These are phyloP conservation scores for Tylopilus sp. DNA, from an alignment of 768 basidiomycete genomes.

Conservation along the genomic window DNA sequence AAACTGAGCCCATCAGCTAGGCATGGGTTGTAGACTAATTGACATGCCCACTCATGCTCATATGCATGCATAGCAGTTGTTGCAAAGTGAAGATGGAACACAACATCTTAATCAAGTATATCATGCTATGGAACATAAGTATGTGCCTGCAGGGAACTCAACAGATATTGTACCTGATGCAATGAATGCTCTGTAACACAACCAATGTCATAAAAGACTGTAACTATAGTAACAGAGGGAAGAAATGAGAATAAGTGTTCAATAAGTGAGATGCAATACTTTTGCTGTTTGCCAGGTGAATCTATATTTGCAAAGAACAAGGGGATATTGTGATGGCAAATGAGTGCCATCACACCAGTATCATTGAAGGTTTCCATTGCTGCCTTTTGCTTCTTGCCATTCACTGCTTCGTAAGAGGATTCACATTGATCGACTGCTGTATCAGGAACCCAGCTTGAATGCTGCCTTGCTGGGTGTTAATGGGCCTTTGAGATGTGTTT, in stretches of 20 bases:
- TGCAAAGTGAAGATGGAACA: neutral
- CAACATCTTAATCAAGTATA: no score
- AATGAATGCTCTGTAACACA: no score
- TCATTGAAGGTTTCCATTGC: constrained; percentile 30
- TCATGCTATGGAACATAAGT: no score
- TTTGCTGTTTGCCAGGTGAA: neutral
- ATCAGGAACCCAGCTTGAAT: no score
- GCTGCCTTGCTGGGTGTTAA: no score
- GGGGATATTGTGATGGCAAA: constrained; percentile 36
- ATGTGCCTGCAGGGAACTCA: no score
- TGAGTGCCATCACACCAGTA: constrained; percentile 36
- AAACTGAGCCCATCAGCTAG: no score
- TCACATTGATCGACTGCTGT: neutral
- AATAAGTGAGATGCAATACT: neutral
- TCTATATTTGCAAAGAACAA: constrained; percentile 28
- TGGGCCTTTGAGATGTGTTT: no score
- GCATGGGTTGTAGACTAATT: neutral
- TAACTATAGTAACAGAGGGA: no score
- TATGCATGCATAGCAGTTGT: neutral
- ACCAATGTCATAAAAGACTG: neutral
- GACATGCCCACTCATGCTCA: neutral
- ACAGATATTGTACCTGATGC: no score
- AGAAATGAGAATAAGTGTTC: neutral
- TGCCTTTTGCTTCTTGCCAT: constrained; percentile 9
- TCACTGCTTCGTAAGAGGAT: neutral